Evolutionary conservation across 495 filamentous ascomycete species (phyloP).

Genomic region (Trichodelitschia bisporula): DNA sequence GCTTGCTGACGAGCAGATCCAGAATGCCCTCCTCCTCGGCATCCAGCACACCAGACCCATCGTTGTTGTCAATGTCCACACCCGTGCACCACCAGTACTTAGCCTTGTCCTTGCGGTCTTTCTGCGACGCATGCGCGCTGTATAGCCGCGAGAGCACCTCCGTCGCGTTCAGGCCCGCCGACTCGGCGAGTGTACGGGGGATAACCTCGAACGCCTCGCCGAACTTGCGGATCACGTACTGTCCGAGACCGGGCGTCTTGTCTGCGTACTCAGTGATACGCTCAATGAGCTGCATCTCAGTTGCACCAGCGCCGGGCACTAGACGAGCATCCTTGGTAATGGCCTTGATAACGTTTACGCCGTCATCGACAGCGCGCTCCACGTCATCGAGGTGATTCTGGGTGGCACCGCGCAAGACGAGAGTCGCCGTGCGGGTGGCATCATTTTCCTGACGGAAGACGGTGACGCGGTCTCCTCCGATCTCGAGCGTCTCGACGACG

Average conservation of each 20-base stretch:
- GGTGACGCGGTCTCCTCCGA: slow-evolving; percentile 94
- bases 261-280: slow-evolving; percentile 72
- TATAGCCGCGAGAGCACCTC: slow-evolving; percentile 81
- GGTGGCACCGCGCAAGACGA: slow-evolving; percentile 87
- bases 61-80: slow-evolving; percentile 77
- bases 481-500: slow-evolving; percentile 91
- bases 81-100: slow-evolving; percentile 86
- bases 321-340: slow-evolving; percentile 81
- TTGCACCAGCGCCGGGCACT: slow-evolving; percentile 85
- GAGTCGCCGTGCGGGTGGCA: slow-evolving; percentile 71
- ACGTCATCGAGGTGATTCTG: slow-evolving; percentile 96
- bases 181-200: slow-evolving; percentile 78
- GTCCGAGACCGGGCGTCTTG: slow-evolving; percentile 71
- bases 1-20: slow-evolving; percentile 74
- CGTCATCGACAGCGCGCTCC: slow-evolving; percentile 92
- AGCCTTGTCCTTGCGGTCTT: slow-evolving; percentile 45
- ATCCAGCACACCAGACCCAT: slow-evolving; percentile 60
- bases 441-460: slow-evolving; percentile 96
- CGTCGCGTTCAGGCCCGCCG: slow-evolving; percentile 83
- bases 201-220: slow-evolving; percentile 96
- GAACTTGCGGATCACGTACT: slow-evolving; percentile 92
- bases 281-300: slow-evolving; percentile 87
- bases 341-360: slow-evolving; percentile 96
- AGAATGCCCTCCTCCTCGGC: slow-evolving; percentile 75
- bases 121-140: slow-evolving; percentile 39